phyloP scores from a whole-genome alignment of 805 yeast genomes.

The Grigorovia humatica region DNA sequence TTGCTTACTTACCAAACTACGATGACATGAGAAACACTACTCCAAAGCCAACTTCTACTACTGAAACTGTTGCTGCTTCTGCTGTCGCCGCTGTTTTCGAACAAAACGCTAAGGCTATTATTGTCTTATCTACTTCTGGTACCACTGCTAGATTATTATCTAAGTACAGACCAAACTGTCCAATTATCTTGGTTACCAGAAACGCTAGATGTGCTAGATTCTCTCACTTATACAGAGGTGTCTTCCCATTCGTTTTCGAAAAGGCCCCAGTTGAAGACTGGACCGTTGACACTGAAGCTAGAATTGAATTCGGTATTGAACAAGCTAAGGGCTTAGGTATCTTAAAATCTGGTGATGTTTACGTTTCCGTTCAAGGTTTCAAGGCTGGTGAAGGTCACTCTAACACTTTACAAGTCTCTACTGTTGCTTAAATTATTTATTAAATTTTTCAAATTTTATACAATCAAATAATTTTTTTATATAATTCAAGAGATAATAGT shows the following conservation, averaged over 20 bases:
- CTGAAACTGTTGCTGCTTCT: constrained; percentile 95
- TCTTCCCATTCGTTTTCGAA: constrained; percentile 86
- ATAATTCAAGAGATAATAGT: not conserved
- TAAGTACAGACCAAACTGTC: constrained; percentile 95
- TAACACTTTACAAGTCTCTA: constrained; percentile 89
- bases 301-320: constrained; percentile 86
- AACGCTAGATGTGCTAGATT: constrained; percentile 87
- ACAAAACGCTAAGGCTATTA: constrained; percentile 93
- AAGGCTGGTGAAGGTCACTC: constrained; percentile 98
- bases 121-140: constrained; percentile 92
- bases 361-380: constrained; percentile 97
- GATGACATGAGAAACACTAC: constrained; percentile 83
- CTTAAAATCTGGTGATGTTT: constrained; percentile 75
- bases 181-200: constrained; percentile 97
- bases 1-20: constrained; percentile 75
- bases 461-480: not conserved
- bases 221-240: constrained; percentile 96
- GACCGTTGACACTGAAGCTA: constrained; percentile 92
- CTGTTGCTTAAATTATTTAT: constrained; percentile 37
- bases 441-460: not conserved
- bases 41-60: constrained; percentile 79
- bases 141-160: constrained; percentile 91
- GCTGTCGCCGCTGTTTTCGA: constrained; percentile 95
- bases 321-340: constrained; percentile 84
- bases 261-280: constrained; percentile 58